A percentile compares a stretch with the other conserved stretches of the same genome.
Evolutionary conservation across 805 yeast genomes (phyloP).

Genomic region (Sugiyamaella marilandica): DNA sequence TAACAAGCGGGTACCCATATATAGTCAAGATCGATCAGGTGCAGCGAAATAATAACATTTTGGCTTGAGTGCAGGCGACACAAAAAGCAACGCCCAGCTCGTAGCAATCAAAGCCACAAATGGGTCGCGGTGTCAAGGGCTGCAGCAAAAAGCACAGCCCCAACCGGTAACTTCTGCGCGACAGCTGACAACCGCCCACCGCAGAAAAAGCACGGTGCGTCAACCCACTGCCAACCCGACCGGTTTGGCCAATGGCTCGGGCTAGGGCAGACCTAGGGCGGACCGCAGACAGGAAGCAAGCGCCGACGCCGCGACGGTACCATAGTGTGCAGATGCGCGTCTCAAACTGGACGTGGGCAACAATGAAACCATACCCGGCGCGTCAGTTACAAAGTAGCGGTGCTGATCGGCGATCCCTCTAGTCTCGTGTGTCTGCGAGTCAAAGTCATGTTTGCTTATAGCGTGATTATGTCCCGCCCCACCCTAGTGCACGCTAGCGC

Average conservation of each 20-base stretch:
- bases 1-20: no score
- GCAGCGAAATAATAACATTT: slow-evolving; percentile 3
- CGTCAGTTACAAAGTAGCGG: neutral
- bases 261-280: no score
- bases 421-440: neutral
- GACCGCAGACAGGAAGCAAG: no score
- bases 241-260: no score
- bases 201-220: no score
- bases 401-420: slow-evolving; percentile 1
- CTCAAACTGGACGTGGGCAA: no score
- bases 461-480: neutral
- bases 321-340: no score
- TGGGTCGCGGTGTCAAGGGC: neutral
- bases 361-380: neutral
- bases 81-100: neutral
- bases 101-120: neutral
- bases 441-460: neutral
- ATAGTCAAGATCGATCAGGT: neutral
- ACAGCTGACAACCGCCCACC: no score
- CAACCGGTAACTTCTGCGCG: no score
- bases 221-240: no score
- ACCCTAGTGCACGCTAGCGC: neutral
- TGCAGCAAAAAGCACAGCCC: neutral
- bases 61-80: neutral
- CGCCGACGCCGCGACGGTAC: no score